Percentiles rank a stretch among this genome's conserved stretches.
phyloP scores from a whole-genome alignment of 345 rosid species.

The Eucalyptus cladocalyx region DNA sequence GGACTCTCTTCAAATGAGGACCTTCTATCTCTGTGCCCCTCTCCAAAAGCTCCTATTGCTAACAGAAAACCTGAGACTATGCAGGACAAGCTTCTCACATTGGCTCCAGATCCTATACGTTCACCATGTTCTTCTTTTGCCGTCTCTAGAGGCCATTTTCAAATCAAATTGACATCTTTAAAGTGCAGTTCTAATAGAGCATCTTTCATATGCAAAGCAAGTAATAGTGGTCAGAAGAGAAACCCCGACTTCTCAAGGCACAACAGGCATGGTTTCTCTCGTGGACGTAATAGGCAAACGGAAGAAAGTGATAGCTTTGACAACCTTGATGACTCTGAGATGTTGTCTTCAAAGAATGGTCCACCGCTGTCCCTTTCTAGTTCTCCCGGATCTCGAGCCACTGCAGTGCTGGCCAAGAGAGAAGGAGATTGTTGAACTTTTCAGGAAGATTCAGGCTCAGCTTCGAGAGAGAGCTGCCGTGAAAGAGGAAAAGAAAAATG shows the following conservation, averaged over 20 bases:
- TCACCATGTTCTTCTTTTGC: conserved; percentile 22
- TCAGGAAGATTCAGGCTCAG: conserved; percentile 79
- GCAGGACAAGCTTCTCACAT: too few relatives aligned
- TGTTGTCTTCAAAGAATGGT: conserved; percentile 49
- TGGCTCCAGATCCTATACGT: too few relatives aligned
- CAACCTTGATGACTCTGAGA: conserved; percentile 39
- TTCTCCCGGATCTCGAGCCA: conserved; percentile 58
- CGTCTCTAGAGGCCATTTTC: conserved; percentile 7
- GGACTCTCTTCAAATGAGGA: too few relatives aligned
- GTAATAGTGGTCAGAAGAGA: conserved; percentile 48
- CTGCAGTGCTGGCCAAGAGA: conserved; percentile 72
- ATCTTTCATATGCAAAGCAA: conserved; percentile 45
- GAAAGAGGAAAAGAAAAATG: conserved; percentile 52
- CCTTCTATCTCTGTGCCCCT: too few relatives aligned
- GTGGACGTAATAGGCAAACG: conserved; percentile 46
- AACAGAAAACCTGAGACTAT: too few relatives aligned
- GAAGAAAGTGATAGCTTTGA: conserved; percentile 50
- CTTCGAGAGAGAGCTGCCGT: conserved; percentile 72
- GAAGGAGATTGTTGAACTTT: conserved; percentile 85
- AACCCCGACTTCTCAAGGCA: conserved; percentile 65
- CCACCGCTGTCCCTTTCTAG: conserved; percentile 42
- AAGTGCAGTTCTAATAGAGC: conserved; percentile 16
- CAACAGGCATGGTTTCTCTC: conserved; percentile 38
- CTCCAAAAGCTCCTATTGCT: too few relatives aligned
- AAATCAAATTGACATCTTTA: conserved; percentile 16